phyloP scores from a whole-genome alignment of 352 stramenopile genomes.

The Globisporangium parvum region DNA sequence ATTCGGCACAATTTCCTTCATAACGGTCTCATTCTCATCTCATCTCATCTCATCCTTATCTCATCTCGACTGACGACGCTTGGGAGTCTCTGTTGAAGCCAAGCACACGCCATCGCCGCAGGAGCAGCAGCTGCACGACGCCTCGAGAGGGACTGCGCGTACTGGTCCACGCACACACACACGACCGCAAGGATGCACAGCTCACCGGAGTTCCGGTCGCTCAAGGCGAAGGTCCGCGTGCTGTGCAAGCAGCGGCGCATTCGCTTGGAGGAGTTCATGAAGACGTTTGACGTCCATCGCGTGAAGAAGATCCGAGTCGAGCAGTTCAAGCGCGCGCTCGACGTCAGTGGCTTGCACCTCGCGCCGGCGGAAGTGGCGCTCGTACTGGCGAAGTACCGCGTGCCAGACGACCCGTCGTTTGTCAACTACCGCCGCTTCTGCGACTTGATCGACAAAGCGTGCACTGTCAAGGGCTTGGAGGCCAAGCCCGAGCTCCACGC shows the following conservation, averaged over 20 bases:
- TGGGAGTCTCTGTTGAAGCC: no score
- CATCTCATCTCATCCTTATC: no score
- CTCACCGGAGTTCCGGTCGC: slow-evolving; percentile 66
- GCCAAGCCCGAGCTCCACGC: slow-evolving; percentile 39
- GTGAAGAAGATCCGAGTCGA: slow-evolving; percentile 80
- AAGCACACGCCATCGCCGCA: background rate
- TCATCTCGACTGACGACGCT: no score
- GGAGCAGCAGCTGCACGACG: background rate
- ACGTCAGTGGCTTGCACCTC: slow-evolving; percentile 69
- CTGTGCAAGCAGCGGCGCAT: slow-evolving; percentile 81
- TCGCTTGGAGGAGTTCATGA: slow-evolving; percentile 85
- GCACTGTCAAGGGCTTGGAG: slow-evolving; percentile 73
- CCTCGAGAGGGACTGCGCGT: background rate
- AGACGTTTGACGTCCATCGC: slow-evolving; percentile 79
- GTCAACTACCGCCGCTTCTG: slow-evolving; percentile 81
- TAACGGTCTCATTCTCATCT: no score
- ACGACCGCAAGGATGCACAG: slow-evolving; percentile 63
- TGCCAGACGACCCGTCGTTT: slow-evolving; percentile 50
- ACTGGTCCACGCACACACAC: background rate
- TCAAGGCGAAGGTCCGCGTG: slow-evolving; percentile 75
- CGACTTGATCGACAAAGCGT: slow-evolving; percentile 81
- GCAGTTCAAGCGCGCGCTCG: slow-evolving; percentile 76
- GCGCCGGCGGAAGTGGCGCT: slow-evolving; percentile 40
- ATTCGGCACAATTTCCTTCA: no score
- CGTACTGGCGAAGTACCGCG: slow-evolving; percentile 62